These are phyloP conservation scores for Zymoseptoria passerinii DNA, from an alignment of 2,329 filamentous ascomycete genomes.

Conservation along the genomic window DNA sequence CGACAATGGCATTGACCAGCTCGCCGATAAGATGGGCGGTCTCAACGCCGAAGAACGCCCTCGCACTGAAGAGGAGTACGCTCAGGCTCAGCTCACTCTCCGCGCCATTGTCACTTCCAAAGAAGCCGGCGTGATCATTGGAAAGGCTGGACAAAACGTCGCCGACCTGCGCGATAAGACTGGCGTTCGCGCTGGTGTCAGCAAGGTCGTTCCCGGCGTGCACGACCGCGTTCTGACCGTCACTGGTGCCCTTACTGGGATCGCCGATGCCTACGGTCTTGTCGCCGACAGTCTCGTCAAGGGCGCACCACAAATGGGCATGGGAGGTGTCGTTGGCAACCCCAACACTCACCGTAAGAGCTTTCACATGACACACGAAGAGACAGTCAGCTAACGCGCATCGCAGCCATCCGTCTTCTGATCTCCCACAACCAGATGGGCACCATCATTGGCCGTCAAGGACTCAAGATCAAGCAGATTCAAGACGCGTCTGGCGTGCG, in stretches of 20 bases:
- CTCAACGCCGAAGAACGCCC: constrained; percentile 57
- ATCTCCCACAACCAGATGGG: constrained; percentile 99
- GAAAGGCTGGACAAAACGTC: constrained; percentile 97
- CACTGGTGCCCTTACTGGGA: constrained; percentile 78
- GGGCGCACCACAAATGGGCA: constrained; percentile 87
- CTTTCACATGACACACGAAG: constrained; percentile 1
- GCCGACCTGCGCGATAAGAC: constrained; percentile 95
- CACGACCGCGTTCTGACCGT: constrained; percentile 96
- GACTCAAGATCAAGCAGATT: constrained; percentile 98
- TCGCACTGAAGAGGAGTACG: constrained; percentile 96
- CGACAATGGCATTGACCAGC: constrained; percentile 26
- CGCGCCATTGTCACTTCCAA: constrained; percentile 98
- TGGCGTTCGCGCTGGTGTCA: constrained; percentile 93
- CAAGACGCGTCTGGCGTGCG: constrained; percentile 93
- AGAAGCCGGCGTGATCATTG: constrained; percentile 97
- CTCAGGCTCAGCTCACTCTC: constrained; percentile 81
- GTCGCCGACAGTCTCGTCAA: constrained; percentile 88
- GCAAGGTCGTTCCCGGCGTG: constrained; percentile 96
- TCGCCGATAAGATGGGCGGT: constrained; percentile 36
- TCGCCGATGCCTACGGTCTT: constrained; percentile 85
- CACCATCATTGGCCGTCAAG: constrained; percentile 93
- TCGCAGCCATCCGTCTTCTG: constrained; percentile 82
- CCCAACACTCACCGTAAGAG: constrained; percentile 90
- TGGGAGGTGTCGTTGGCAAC: constrained; percentile 80
- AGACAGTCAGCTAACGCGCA: constrained; percentile 9